Evolutionary conservation across 2,329 filamentous ascomycete genomes (phyloP).

Genomic region (Colletotrichum neosansevieriae): DNA sequence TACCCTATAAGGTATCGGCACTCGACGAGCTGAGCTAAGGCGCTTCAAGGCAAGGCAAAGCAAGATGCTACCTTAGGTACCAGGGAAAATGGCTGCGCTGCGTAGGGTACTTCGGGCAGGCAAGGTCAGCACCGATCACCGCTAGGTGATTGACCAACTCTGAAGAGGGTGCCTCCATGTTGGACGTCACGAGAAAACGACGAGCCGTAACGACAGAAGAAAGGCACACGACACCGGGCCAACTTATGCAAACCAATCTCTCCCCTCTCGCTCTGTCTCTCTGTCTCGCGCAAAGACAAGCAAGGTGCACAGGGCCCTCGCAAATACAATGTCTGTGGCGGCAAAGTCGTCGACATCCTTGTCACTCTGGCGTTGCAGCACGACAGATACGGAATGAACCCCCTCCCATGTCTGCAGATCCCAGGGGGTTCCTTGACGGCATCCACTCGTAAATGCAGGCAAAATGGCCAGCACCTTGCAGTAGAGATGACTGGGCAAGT

Average conservation of each 20-base stretch:
- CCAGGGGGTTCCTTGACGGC: constrained; percentile 34
- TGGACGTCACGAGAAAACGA: too few species aligned
- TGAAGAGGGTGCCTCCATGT: background rate
- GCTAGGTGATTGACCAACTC: constrained; percentile 2
- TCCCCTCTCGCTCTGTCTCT: background rate
- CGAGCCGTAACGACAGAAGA: background rate
- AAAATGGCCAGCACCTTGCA: constrained; percentile 16
- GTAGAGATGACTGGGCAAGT: background rate
- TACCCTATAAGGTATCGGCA: constrained; percentile 2
- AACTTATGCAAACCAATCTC: background rate
- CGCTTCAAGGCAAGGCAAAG: constrained; percentile 8
- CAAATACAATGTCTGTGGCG: constrained; percentile 17
- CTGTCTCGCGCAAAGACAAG: too few species aligned
- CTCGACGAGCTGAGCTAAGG: constrained; percentile 15
- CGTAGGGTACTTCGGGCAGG: background rate
- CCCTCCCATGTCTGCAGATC: constrained; percentile 35
- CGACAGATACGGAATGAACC: constrained; percentile 39
- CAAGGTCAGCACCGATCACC: too few species aligned
- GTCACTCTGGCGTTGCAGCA: constrained; percentile 37
- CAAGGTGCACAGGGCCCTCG: background rate
- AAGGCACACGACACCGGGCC: background rate
- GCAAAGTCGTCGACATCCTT: constrained; percentile 34
- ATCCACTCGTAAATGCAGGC: constrained; percentile 18
- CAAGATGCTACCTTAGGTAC: background rate
- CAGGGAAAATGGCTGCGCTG: background rate